Conservation (phyloP, 2,329 filamentous ascomycete species). For the Coniochaeta sp. region DNA sequence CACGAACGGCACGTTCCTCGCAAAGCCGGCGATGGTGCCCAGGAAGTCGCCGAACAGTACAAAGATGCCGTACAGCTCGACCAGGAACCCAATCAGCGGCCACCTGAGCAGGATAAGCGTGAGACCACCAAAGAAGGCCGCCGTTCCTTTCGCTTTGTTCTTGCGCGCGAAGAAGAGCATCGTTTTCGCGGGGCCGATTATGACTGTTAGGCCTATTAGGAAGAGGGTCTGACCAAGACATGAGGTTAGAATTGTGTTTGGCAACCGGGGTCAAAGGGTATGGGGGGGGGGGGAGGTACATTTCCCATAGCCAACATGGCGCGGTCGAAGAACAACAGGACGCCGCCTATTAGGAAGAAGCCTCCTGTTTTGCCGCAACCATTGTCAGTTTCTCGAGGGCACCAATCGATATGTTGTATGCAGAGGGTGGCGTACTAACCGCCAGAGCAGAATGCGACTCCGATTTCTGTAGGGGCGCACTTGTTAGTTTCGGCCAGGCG, state of each 20-base stretch:
- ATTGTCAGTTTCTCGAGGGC: neutral
- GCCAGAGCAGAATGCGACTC: conserved; percentile 94
- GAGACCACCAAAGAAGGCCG: conserved; percentile 79
- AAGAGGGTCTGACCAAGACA: conserved; percentile 94
- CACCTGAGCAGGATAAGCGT: conserved; percentile 80
- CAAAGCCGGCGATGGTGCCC: conserved; percentile 83
- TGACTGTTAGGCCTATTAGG: conserved; percentile 89
- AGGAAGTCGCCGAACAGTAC: conserved; percentile 95
- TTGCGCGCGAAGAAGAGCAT: conserved; percentile 88
- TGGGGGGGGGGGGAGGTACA: conserved; percentile 39
- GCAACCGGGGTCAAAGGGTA: conserved; percentile 1
- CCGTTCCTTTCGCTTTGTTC: conserved; percentile 87
- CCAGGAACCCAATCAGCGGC: conserved; percentile 82
- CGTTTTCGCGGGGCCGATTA: conserved; percentile 89
- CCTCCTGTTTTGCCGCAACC: conserved; percentile 52
- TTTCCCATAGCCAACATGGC: conserved; percentile 99
- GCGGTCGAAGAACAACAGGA: conserved; percentile 96
- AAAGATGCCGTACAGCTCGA: conserved; percentile 90
- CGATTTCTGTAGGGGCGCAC: conserved; percentile 62
- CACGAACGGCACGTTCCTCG: conserved; percentile 74
- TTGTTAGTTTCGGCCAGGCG: neutral
- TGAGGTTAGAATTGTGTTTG: neutral
- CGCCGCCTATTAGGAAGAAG: conserved; percentile 89
- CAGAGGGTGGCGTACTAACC: conserved; percentile 55
- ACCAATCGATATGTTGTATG: conserved; percentile 11